Evolutionary conservation across 495 filamentous ascomycete genomes (phyloP).

Genomic region (Aspergillus diversus): DNA sequence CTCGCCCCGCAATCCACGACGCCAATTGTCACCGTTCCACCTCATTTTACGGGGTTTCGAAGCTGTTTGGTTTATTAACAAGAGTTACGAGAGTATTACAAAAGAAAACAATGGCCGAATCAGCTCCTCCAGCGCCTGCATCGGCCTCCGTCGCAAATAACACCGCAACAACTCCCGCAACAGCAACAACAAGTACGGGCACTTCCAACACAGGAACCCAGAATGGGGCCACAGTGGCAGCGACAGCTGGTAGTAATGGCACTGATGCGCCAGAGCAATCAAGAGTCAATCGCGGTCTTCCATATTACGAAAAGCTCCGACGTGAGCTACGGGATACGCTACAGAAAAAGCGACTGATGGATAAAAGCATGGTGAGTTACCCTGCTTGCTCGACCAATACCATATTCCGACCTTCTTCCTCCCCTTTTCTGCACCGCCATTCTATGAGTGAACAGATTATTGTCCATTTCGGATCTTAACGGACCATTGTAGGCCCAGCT

Average conservation of each 20-base stretch:
- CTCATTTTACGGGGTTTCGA: background rate
- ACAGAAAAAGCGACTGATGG: slow-evolving; percentile 66
- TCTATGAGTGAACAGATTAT: background rate
- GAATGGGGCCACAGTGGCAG: slow-evolving; percentile 5
- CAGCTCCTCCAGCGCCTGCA: slow-evolving; percentile 29
- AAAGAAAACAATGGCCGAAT: slow-evolving; percentile 31
- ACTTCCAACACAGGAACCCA: background rate
- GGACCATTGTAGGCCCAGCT: slow-evolving; percentile 51
- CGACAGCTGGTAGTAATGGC: slow-evolving; percentile 1
- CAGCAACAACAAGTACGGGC: slow-evolving; percentile 12
- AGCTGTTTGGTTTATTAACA: background rate
- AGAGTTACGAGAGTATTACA: background rate
- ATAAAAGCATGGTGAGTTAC: slow-evolving; percentile 63
- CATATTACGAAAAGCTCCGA: slow-evolving; percentile 75
- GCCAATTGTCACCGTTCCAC: background rate
- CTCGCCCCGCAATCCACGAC: background rate
- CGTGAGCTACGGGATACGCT: slow-evolving; percentile 70
- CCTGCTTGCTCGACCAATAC: slow-evolving; percentile 1
- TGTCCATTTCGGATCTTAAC: background rate
- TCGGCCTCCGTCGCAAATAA: slow-evolving; percentile 14
- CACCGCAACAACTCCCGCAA: slow-evolving; percentile 13
- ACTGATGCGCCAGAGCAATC: slow-evolving; percentile 13
- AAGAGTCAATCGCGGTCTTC: slow-evolving; percentile 51
- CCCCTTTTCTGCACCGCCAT: background rate
- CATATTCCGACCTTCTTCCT: background rate